Evolutionary conservation across 805 yeast species (phyloP), one percentile per base, ranked within the genome.

Genomic region (Metschnikowia hibisci): DNA sequence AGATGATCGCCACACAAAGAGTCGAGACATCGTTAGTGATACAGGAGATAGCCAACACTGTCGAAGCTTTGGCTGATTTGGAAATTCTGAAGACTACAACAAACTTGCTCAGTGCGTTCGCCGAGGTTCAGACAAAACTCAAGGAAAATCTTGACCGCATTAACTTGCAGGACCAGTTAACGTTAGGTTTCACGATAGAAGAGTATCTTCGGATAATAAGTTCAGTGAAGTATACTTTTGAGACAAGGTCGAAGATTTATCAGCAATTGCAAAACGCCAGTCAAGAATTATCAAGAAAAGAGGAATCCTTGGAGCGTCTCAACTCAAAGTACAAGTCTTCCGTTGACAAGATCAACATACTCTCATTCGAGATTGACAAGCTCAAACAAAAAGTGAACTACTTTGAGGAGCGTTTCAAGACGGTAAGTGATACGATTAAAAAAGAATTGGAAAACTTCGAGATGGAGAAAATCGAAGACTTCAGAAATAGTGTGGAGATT

Each of bases 401-500:
- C 28, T 81, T 80, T 39, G 82, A 81, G 47, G 70, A 70, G 16
- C 77, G 75, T 44, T 88, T 83, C 62, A 79, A 76, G n/a, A 71
- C 69, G 14, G 76, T 88, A 29, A 81, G 84, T 40, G 75, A 71
- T 13, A 78, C 76, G 4, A 86, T 91, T 42, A 84, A 79, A 57
- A 60, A 62, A 32, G 96, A 93, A 54, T 64, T 91, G 22, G 74
- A 69, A 13, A 69, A 63, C 28, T 87, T 90, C 58, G 96, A 88
- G 58, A 67, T 71, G 34, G 91, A 84, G 44, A 85, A 82, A 54
- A 76, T 87, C 28, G 80, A 77, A 30, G 98, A 90, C 55, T 88
- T 91, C 64, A 78, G 96, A 58, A 86, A 86, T 56, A 78, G 89
- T 48, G 86, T 91, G 41, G 99, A 93, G 63, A 83, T 91, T 10